These are phyloP conservation scores for Eragrostis tef DNA, from an alignment of 202 grass and related monocot genomes.

Conservation along the genomic window DNA sequence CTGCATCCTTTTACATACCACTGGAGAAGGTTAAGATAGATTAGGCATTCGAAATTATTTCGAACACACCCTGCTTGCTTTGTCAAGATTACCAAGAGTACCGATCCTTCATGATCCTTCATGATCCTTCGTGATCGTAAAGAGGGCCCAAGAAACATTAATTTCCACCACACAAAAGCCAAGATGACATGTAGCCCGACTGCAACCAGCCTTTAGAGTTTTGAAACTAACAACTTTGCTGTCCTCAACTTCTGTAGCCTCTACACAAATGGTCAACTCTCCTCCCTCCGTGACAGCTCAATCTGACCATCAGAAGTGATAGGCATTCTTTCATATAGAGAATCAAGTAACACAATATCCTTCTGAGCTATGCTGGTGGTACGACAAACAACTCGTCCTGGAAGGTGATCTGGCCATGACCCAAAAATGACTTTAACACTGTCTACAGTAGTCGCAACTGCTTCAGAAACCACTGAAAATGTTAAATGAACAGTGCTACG, in stretches of 20 bases:
- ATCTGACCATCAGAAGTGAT: not conserved
- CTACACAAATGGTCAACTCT: not conserved
- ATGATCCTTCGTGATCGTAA: not conserved
- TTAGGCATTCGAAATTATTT: no score
- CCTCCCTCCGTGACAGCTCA: not conserved
- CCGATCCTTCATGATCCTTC: no score
- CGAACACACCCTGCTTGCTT: not conserved
- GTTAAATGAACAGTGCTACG: not conserved
- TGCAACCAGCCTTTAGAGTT: no score
- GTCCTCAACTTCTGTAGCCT: not conserved
- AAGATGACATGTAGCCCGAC: not conserved
- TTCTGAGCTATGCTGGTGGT: not conserved
- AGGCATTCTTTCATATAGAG: not conserved
- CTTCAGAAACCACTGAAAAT: not conserved
- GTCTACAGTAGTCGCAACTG: conserved; percentile 7
- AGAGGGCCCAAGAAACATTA: conserved; percentile 10
- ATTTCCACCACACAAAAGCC: not conserved
- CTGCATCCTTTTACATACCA: no score
- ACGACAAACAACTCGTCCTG: not conserved
- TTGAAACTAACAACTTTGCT: not conserved
- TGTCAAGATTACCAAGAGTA: not conserved
- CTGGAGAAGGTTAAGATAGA: no score
- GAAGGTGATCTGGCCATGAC: not conserved
- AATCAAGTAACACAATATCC: conserved; percentile 11
- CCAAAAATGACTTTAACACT: not conserved